Evolutionary conservation across 179 eudicot species (phyloP).

Genomic region (Spinacia oleracea): DNA sequence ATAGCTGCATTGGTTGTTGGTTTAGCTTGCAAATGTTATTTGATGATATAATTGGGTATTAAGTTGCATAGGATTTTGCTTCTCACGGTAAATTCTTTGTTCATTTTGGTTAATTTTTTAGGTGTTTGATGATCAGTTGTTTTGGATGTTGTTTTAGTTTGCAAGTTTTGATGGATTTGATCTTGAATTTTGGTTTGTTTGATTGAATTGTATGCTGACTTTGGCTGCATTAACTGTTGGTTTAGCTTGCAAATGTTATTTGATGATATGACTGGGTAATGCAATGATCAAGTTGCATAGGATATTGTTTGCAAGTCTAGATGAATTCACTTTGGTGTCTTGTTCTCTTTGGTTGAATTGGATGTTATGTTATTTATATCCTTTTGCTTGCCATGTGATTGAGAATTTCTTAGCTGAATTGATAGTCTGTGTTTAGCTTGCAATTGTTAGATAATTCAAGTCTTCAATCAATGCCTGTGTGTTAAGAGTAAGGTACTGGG

Average conservation of each 20-base stretch:
- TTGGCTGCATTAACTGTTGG: not conserved
- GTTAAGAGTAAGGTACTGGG: not conserved
- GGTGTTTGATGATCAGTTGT: too few species aligned
- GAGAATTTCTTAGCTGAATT: not conserved
- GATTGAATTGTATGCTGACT: not conserved
- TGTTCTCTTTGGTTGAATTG: not conserved
- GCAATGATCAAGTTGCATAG: not conserved
- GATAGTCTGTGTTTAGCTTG: not conserved
- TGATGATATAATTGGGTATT: too few species aligned
- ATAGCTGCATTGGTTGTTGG: too few species aligned
- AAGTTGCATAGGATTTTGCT: not conserved
- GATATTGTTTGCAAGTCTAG: not conserved
- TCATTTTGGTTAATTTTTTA: too few species aligned
- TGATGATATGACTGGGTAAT: not conserved
- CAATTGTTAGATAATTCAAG: not conserved
- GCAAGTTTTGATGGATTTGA: not conserved
- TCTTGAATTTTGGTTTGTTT: not conserved
- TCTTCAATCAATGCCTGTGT: not conserved
- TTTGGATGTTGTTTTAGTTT: too few species aligned
- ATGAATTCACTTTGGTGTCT: not conserved
- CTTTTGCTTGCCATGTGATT: too few species aligned
- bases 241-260: not conserved
- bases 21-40: too few species aligned
- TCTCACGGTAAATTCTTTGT: too few species aligned
- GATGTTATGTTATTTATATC: not conserved